These are phyloP conservation scores for Pichia ethanolica DNA, from an alignment of 805 yeast species.

Conservation along the genomic window DNA sequence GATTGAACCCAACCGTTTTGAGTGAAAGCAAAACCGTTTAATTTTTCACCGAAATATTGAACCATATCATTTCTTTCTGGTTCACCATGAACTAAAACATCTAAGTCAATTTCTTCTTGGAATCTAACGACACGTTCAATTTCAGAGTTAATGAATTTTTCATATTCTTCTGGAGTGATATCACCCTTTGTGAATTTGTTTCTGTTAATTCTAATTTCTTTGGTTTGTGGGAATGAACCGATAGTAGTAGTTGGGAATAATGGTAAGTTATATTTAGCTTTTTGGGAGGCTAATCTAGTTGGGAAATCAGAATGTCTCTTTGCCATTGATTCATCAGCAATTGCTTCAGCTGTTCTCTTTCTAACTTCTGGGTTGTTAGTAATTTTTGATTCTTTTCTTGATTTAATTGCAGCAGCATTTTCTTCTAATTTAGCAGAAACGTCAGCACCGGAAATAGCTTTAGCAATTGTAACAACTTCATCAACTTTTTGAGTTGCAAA, in stretches of 20 bases:
- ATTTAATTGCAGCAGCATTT: slow-evolving; percentile 76
- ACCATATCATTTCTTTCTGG: slow-evolving; percentile 99
- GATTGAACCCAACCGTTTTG: slow-evolving; percentile 99
- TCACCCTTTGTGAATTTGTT: slow-evolving; percentile 97
- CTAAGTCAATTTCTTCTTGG: slow-evolving; percentile 99
- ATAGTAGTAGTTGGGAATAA: slow-evolving; percentile 99
- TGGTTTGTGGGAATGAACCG: slow-evolving; percentile 99
- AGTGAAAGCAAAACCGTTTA: slow-evolving; percentile 97
- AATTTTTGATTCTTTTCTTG: slow-evolving; percentile 80
- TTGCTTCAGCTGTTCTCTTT: slow-evolving; percentile 69
- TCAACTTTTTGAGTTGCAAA: slow-evolving; percentile 93
- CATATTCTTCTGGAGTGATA: slow-evolving; percentile 90
- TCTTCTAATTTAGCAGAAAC: slow-evolving; percentile 74
- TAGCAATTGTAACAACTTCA: slow-evolving; percentile 89
- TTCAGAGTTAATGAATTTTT: slow-evolving; percentile 93
- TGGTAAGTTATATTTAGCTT: slow-evolving; percentile 84
- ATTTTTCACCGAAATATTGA: slow-evolving; percentile 98
- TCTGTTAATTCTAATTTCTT: slow-evolving; percentile 97
- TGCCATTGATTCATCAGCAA: slow-evolving; percentile 54
- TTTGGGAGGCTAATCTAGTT: slow-evolving; percentile 80
- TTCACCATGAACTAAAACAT: slow-evolving; percentile 99
- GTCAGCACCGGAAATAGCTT: slow-evolving; percentile 79
- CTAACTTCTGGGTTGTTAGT: slow-evolving; percentile 90
- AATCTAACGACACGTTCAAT: slow-evolving; percentile 92
- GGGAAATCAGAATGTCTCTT: slow-evolving; percentile 85